Conservation (phyloP, 345 rosid genomes). For the Capsella bursapastoris region DNA sequence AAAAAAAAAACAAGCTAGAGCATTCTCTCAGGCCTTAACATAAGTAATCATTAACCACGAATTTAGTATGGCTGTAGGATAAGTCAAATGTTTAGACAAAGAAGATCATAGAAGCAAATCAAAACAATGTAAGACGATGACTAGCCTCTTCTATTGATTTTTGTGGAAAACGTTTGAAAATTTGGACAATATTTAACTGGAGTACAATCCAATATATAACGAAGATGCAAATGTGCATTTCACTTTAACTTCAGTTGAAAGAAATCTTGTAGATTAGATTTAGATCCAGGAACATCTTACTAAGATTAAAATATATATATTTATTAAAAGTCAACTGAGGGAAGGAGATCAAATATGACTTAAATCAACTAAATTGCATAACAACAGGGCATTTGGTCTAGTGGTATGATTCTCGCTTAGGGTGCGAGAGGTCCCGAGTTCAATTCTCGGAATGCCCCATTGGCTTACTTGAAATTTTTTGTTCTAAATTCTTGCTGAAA, state of each 20-base stretch:
- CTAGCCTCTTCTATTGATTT: not conserved
- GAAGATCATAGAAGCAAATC: not conserved
- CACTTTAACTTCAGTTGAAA: constrained; percentile 3
- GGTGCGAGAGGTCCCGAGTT: constrained; percentile 95
- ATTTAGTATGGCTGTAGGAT: not conserved
- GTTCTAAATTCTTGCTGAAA: not conserved
- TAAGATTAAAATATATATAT: not conserved
- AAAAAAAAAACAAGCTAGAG: not conserved
- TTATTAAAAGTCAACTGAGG: not conserved
- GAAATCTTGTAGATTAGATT: not conserved
- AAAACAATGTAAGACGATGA: not conserved
- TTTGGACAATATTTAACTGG: constrained; percentile 2
- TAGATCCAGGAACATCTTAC: not conserved
- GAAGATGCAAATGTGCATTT: not conserved
- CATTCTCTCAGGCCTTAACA: not conserved
- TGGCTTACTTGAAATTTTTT: not conserved
- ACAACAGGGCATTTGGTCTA: constrained; percentile 79
- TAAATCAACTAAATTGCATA: not conserved
- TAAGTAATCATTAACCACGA: not conserved
- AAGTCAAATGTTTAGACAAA: not conserved
- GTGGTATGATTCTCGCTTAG: constrained; percentile 90
- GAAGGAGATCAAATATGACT: not conserved
- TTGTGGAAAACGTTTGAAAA: not conserved
- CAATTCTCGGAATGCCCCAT: constrained; percentile 78
- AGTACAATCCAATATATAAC: not conserved